phyloP scores from a whole-genome alignment of 129 eudicot species.

The Glebionis coronaria region DNA sequence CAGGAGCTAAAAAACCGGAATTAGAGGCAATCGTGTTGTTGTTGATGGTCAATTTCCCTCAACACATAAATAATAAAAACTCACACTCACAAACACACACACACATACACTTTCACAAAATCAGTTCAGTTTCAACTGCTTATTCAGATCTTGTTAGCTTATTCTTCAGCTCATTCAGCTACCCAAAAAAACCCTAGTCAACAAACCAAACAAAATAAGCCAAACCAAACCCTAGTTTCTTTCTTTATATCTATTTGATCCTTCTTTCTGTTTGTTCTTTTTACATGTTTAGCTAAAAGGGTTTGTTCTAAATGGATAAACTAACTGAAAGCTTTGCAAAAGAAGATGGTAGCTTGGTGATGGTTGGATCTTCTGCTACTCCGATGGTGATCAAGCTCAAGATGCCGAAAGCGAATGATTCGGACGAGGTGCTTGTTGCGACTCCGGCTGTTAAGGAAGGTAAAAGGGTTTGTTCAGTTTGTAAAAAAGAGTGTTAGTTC shows the following conservation, averaged over 20 bases:
- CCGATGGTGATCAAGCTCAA: conserved; percentile 35
- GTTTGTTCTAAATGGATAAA: conserved; percentile 6
- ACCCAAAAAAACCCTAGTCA: not conserved
- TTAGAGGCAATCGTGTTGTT: conserved; percentile 39
- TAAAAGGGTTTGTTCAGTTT: conserved; percentile 41
- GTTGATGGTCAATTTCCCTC: conserved; percentile 49
- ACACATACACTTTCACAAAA: not conserved
- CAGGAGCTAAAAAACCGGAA: conserved; percentile 31
- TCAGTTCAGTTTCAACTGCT: too few species aligned
- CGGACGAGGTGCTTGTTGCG: too few species aligned
- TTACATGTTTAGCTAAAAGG: not conserved
- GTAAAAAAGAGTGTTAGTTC: conserved; percentile 57
- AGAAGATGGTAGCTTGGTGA: not conserved
- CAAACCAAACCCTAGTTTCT: not conserved
- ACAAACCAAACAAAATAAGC: conserved; percentile 10
- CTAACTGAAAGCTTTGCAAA: conserved; percentile 7
- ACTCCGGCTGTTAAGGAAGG: not conserved
- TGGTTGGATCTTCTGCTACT: conserved; percentile 18
- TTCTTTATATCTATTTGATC: too few species aligned
- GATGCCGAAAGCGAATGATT: conserved; percentile 25
- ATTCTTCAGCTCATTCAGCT: too few species aligned
- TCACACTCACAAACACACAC: too few species aligned
- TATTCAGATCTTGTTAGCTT: too few species aligned
- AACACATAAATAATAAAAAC: conserved; percentile 7
- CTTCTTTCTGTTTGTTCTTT: not conserved